Conservation (phyloP, 768 basidiomycete species). For the Pseudohyphozyma bogoriensis region DNA sequence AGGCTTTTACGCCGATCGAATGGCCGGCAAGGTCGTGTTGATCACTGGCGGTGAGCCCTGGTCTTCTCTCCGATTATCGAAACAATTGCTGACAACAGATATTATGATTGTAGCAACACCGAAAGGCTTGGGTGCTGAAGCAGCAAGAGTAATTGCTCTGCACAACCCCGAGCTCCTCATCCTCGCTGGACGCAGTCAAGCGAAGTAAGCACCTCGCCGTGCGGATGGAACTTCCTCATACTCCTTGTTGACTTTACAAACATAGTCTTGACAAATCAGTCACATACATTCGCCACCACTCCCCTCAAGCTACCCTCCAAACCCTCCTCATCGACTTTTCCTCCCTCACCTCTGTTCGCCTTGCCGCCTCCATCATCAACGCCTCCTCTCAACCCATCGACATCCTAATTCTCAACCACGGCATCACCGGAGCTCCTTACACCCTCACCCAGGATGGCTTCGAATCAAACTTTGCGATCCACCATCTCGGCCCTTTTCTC, state of each 20-base stretch:
- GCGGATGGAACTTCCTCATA: background rate
- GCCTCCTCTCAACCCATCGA: constrained; percentile 17
- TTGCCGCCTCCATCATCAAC: constrained; percentile 17
- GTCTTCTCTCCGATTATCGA: too few relatives aligned
- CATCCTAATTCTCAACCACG: constrained; percentile 27
- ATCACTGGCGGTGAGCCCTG: constrained; percentile 4
- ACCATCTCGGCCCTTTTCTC: constrained; percentile 25
- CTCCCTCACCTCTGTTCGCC: constrained; percentile 1
- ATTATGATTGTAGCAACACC: background rate
- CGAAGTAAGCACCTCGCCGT: constrained; percentile 4
- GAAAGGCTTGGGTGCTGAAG: constrained; percentile 2
- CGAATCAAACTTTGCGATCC: constrained; percentile 17
- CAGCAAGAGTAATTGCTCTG: background rate
- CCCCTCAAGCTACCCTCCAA: constrained; percentile 8
- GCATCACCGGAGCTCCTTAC: background rate
- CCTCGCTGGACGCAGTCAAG: constrained; percentile 1
- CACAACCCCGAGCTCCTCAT: constrained; percentile 3
- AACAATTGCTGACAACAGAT: background rate
- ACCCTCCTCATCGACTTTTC: constrained; percentile 16
- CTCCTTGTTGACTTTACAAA: background rate
- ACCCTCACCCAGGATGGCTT: constrained; percentile 7
- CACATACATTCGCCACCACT: constrained; percentile 8
- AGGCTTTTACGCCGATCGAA: background rate
- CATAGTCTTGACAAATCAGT: constrained; percentile 13
- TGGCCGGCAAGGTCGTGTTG: constrained; percentile 6